A percentile compares a stretch with the other conserved stretches of the same genome.
Conservation (phyloP, 2,329 filamentous ascomycete species). For the Colletotrichum spaethianum region DNA sequence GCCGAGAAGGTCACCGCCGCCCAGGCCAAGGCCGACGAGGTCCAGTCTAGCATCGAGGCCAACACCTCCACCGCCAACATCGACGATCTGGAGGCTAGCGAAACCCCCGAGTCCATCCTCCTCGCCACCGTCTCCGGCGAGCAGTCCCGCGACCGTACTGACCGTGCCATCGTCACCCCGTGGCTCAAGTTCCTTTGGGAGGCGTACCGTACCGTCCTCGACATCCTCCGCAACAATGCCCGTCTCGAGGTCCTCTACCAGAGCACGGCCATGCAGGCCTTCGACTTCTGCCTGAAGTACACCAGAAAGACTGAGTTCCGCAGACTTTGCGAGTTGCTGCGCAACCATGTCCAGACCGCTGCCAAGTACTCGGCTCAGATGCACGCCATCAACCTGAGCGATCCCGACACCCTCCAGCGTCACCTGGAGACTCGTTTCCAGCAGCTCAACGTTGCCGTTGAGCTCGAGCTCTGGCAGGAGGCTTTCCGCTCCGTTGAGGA, state of each 20-base stretch:
- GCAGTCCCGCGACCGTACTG: conserved; percentile 96
- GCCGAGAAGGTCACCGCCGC: conserved; percentile 96
- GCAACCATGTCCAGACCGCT: conserved; percentile 98
- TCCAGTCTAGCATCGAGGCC: conserved; percentile 89
- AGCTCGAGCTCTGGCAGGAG: conserved; percentile 98
- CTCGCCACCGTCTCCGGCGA: conserved; percentile 98
- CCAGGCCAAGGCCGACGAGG: conserved; percentile 95
- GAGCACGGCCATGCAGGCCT: conserved; percentile 96
- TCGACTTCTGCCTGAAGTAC: conserved; percentile 99
- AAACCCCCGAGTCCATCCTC: conserved; percentile 98
- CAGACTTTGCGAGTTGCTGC: conserved; percentile 95
- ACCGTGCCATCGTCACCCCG: conserved; percentile 97
- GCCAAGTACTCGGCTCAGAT: conserved; percentile 99
- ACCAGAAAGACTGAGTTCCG: conserved; percentile 99
- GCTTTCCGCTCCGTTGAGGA: conserved; percentile 99
- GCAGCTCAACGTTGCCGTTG: conserved; percentile 97
- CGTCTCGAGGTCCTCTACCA: conserved; percentile 98
- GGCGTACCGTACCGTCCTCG: conserved; percentile 97
- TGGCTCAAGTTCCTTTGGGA: conserved; percentile 99
- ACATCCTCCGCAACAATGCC: conserved; percentile 99
- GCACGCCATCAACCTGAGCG: conserved; percentile 99
- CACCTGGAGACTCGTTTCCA: conserved; percentile 98
- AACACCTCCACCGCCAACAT: conserved; percentile 80
- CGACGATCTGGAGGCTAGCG: conserved; percentile 95
- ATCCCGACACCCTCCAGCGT: conserved; percentile 96